These are phyloP conservation scores for Saturnispora besseyi DNA, from an alignment of 805 yeast species.

Conservation along the genomic window DNA sequence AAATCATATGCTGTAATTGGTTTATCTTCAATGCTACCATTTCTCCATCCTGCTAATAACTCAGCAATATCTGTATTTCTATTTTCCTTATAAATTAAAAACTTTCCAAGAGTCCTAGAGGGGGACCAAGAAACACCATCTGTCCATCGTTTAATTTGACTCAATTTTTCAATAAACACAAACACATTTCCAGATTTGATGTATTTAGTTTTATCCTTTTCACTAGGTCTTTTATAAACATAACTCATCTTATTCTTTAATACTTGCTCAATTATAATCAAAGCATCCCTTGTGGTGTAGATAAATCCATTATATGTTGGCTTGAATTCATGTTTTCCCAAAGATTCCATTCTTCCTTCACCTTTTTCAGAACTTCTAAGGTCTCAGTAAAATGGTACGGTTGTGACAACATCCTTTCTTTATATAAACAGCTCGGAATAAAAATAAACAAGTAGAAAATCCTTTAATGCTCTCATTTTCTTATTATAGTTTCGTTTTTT, in stretches of 20 bases:
- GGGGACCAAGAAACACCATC: conserved; percentile 96
- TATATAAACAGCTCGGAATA: too few species aligned
- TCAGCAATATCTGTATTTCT: conserved; percentile 25
- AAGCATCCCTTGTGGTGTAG: conserved; percentile 75
- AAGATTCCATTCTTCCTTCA: too few species aligned
- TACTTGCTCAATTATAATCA: conserved; percentile 73
- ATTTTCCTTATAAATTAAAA: conserved; percentile 68
- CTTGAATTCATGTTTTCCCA: background rate
- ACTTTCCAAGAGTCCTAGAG: conserved; percentile 76
- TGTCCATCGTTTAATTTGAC: conserved; percentile 91
- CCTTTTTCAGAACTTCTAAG: too few species aligned
- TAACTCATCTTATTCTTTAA: conserved; percentile 49
- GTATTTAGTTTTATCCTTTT: conserved; percentile 55
- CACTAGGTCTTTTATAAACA: conserved; percentile 75
- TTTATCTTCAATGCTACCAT: conserved; percentile 14
- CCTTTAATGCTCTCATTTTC: too few species aligned
- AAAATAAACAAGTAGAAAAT: too few species aligned
- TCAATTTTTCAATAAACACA: conserved; percentile 72
- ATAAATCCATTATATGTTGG: conserved; percentile 73
- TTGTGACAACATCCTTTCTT: too few species aligned
- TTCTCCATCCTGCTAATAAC: conserved; percentile 21
- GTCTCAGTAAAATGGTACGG: too few species aligned
- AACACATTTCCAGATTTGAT: conserved; percentile 75
- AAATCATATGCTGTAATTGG: conserved; percentile 13
- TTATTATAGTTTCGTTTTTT: too few species aligned